Evolutionary conservation across 192 early-diverging fungal genomes (phyloP).

Genomic region (Coemansia sp.): DNA sequence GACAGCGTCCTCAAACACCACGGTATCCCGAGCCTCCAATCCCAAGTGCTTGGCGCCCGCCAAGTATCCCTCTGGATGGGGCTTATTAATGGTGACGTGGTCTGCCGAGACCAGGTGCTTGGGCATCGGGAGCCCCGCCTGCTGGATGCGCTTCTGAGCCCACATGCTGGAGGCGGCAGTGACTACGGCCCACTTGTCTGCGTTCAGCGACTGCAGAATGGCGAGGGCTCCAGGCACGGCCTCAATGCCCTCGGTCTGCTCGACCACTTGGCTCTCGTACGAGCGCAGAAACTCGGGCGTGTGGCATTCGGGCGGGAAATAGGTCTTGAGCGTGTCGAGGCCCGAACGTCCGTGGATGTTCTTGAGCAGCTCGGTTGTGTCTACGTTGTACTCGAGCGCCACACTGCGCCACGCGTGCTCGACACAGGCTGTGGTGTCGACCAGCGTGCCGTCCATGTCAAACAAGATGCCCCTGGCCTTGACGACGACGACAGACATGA

Average conservation of each 20-base stretch:
- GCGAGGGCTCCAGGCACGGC: slow-evolving; percentile 29
- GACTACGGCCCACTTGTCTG: slow-evolving; percentile 36
- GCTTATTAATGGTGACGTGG: slow-evolving; percentile 21
- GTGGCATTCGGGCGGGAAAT: slow-evolving; percentile 26
- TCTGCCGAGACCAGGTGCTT: slow-evolving; percentile 18
- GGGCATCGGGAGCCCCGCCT: slow-evolving; percentile 24
- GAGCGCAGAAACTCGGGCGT: slow-evolving; percentile 5
- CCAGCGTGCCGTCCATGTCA: slow-evolving; percentile 52
- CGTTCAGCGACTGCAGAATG: slow-evolving; percentile 1
- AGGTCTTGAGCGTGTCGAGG: slow-evolving; percentile 18
- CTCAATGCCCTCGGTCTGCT: slow-evolving; percentile 20
- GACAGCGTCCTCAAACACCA: slow-evolving; percentile 48
- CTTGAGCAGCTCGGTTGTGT: slow-evolving; percentile 9
- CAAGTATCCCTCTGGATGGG: slow-evolving; percentile 29
- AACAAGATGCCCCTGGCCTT: slow-evolving; percentile 37
- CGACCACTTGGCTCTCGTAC: slow-evolving; percentile 14
- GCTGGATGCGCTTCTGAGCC: slow-evolving; percentile 23
- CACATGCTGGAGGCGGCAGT: slow-evolving; percentile 24
- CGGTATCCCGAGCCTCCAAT: background rate
- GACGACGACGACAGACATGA: slow-evolving; percentile 6
- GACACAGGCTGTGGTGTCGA: slow-evolving; percentile 41
- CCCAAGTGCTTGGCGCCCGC: slow-evolving; percentile 19
- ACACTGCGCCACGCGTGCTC: slow-evolving; percentile 30
- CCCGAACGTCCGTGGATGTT: slow-evolving; percentile 35
- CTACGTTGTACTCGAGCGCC: slow-evolving; percentile 17